A percentile compares a stretch with the other conserved stretches of the same genome.
These are phyloP conservation scores for Globisporangium spiculum DNA, from an alignment of 352 stramenopile genomes.

Conservation along the genomic window DNA sequence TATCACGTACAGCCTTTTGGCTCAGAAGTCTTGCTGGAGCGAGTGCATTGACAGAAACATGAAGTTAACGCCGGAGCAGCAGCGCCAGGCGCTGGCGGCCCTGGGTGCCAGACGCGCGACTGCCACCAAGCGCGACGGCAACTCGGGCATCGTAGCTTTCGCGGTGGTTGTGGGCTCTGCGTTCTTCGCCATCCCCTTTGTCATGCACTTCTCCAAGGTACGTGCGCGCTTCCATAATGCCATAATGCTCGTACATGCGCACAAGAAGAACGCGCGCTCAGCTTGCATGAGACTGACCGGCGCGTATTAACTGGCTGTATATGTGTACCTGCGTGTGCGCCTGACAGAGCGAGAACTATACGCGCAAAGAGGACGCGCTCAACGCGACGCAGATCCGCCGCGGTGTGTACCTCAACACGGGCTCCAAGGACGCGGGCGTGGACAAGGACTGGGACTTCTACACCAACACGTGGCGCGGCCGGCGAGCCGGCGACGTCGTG, in stretches of 20 bases:
- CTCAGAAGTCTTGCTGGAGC: neutral
- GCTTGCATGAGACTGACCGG: too few species aligned
- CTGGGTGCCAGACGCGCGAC: conserved; percentile 4
- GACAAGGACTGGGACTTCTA: conserved; percentile 82
- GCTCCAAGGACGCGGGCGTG: conserved; percentile 69
- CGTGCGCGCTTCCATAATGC: neutral
- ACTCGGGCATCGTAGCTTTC: conserved; percentile 40
- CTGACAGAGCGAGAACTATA: conserved; percentile 52
- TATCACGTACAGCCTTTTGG: neutral
- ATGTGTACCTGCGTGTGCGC: neutral
- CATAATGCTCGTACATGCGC: neutral
- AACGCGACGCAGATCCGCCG: conserved; percentile 75
- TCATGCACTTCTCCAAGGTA: conserved; percentile 70
- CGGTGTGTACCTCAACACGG: conserved; percentile 79
- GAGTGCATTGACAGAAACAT: neutral
- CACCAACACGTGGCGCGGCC: conserved; percentile 61
- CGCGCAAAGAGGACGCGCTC: conserved; percentile 51
- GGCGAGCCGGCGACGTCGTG: conserved; percentile 31
- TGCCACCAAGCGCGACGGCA: conserved; percentile 21
- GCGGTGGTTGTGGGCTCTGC: conserved; percentile 42
- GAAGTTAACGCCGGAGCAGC: conserved; percentile 1
- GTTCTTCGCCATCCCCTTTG: conserved; percentile 76
- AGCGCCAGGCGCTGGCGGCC: conserved; percentile 1
- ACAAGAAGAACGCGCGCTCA: neutral
- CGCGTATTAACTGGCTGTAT: neutral